A percentile compares a stretch with the other conserved stretches of the same genome.
Evolutionary conservation across 257 asterid genomes (phyloP).

Genomic region (Nemophila menziesii): DNA sequence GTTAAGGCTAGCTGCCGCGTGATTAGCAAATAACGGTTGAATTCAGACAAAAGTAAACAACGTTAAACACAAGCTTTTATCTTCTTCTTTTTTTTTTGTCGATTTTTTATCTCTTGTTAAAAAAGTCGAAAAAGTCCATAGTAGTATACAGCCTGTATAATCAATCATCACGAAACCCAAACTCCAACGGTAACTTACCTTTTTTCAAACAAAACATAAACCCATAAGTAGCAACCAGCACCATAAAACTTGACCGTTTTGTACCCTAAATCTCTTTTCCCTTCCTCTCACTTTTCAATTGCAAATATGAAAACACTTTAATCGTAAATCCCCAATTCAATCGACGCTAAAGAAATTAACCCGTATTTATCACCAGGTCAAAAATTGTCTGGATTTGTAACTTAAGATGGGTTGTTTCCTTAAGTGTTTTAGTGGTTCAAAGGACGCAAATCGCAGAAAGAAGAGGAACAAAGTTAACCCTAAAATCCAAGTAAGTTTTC

Average conservation of each 20-base stretch:
- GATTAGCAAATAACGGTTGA: too few species aligned
- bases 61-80: too few species aligned
- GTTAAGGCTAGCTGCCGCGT: too few species aligned
- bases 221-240: too few species aligned
- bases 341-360: background rate
- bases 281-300: background rate
- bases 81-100: too few species aligned
- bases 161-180: background rate
- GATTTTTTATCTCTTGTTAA: too few species aligned
- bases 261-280: too few species aligned
- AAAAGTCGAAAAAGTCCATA: background rate
- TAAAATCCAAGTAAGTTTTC: constrained; percentile 34
- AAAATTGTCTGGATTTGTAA: background rate
- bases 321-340: background rate
- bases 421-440: constrained; percentile 75
- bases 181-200: background rate
- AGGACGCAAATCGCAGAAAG: constrained; percentile 45
- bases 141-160: background rate
- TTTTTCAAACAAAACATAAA: background rate
- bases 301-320: background rate
- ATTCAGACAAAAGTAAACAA: too few species aligned
- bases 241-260: background rate
- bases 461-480: constrained; percentile 42
- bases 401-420: constrained; percentile 69
- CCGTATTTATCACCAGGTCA: too few species aligned